Evolutionary conservation across 352 stramenopile species (phyloP).

Genomic region (Pythium brassicae): DNA sequence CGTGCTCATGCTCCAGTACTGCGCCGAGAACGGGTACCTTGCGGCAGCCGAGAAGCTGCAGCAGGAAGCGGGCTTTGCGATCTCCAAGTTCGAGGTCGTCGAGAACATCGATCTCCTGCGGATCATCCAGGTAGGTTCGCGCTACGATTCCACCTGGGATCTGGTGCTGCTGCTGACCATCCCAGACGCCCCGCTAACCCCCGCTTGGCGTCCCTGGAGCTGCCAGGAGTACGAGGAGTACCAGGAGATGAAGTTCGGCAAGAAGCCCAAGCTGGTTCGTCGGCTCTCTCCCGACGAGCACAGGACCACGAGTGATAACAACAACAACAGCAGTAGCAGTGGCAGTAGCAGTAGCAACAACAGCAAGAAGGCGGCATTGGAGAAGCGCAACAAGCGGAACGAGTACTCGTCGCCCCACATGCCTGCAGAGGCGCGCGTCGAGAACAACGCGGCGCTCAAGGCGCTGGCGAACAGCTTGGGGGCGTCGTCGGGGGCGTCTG

Average conservation of each 20-base stretch:
- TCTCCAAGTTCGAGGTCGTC: slow-evolving; percentile 89
- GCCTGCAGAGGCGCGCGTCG: slow-evolving; percentile 68
- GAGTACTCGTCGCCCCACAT: slow-evolving; percentile 77
- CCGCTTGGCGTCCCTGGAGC: too few relatives aligned
- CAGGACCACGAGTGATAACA: slow-evolving; percentile 11
- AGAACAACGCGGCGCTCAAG: slow-evolving; percentile 73
- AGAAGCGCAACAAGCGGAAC: slow-evolving; percentile 65
- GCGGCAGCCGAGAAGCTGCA: slow-evolving; percentile 83
- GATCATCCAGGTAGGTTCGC: slow-evolving; percentile 60
- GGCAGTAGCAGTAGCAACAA: slow-evolving; percentile 5
- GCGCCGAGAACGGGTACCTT: slow-evolving; percentile 81
- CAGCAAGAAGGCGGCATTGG: slow-evolving; percentile 36
- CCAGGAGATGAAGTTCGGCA: slow-evolving; percentile 90
- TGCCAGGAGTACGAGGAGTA: slow-evolving; percentile 90
- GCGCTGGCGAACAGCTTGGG: slow-evolving; percentile 33
- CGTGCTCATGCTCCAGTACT: slow-evolving; percentile 83
- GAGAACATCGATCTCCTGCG: slow-evolving; percentile 90
- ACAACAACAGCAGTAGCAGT: slow-evolving; percentile 13
- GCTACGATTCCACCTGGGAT: too few relatives aligned
- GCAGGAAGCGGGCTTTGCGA: slow-evolving; percentile 75
- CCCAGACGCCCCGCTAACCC: too few relatives aligned
- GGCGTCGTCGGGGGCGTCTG: not conserved
- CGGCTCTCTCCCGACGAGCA: slow-evolving; percentile 55
- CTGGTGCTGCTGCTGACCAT: too few relatives aligned
- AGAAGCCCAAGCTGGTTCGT: slow-evolving; percentile 81